These are phyloP conservation scores for Rutstroemia sp. DNA, from an alignment of 2,329 filamentous ascomycete species.

Conservation along the genomic window DNA sequence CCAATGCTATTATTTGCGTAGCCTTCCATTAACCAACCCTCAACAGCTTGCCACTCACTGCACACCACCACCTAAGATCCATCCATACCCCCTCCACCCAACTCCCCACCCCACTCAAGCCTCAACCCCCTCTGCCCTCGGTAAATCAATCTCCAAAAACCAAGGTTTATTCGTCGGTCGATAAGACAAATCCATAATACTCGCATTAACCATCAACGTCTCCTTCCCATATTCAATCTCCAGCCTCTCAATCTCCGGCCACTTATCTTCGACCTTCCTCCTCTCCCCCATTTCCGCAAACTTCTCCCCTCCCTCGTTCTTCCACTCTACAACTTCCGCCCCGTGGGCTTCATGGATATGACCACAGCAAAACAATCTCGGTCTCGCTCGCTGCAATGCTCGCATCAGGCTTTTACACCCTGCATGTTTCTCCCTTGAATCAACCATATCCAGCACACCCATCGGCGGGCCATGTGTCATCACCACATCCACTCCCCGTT, in stretches of 20 bases:
- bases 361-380: constrained; percentile 52
- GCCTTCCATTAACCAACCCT: too few species aligned
- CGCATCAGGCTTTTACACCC: constrained; percentile 48
- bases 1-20: too few species aligned
- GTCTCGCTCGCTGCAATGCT: constrained; percentile 42
- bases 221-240: constrained; percentile 9
- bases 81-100: not conserved
- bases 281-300: not conserved
- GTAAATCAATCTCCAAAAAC: constrained; percentile 18
- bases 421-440: constrained; percentile 7
- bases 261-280: not conserved
- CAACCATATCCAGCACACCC: constrained; percentile 38
- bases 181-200: constrained; percentile 40
- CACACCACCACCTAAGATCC: not conserved
- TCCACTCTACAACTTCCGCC: constrained; percentile 45
- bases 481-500: constrained; percentile 40
- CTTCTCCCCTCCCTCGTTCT: constrained; percentile 21
- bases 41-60: too few species aligned
- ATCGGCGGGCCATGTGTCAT: constrained; percentile 55
- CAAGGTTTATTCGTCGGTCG: constrained; percentile 42
- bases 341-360: constrained; percentile 58
- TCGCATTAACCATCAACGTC: constrained; percentile 43
- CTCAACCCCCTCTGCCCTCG: not conserved
- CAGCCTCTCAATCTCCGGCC: not conserved
- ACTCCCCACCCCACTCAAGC: not conserved